These are phyloP conservation scores for Trametes maxima DNA, from an alignment of 768 basidiomycete genomes.

Conservation along the genomic window DNA sequence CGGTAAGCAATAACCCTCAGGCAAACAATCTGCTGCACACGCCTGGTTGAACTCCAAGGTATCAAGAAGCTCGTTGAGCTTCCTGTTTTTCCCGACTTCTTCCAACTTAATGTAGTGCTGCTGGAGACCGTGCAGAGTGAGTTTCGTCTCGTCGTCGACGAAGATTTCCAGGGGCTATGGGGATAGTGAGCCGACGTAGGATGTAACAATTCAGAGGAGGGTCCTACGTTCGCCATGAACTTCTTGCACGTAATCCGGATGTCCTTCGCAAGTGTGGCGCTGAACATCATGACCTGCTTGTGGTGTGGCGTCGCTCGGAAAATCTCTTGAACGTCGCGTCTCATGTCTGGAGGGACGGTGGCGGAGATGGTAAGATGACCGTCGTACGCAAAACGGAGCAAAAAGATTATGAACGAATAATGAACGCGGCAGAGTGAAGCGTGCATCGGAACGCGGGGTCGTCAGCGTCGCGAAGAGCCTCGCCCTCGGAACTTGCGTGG, in stretches of 20 bases:
- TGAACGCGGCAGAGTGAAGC: conserved; percentile 13
- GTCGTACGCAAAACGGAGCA: conserved; percentile 22
- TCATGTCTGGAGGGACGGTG: conserved; percentile 93
- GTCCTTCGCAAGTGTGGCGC: conserved; percentile 96
- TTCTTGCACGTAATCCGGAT: conserved; percentile 98
- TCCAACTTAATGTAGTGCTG: conserved; percentile 99
- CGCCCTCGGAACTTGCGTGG: conserved; percentile 16
- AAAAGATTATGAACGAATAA: conserved; percentile 26
- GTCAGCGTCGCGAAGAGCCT: conserved; percentile 6
- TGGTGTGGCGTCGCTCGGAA: conserved; percentile 98
- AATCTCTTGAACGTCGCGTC: conserved; percentile 99
- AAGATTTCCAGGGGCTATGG: conserved; percentile 96
- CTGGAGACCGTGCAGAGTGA: conserved; percentile 96
- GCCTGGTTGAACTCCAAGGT: conserved; percentile 99
- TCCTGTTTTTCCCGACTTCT: conserved; percentile 94
- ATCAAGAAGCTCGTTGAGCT: conserved; percentile 93
- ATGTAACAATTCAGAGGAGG: background rate
- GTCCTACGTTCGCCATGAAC: conserved; percentile 97
- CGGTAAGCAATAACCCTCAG: background rate
- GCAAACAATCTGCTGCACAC: conserved; percentile 14
- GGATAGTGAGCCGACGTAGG: conserved; percentile 7
- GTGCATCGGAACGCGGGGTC: conserved; percentile 11
- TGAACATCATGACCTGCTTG: conserved; percentile 99
- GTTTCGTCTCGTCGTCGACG: conserved; percentile 98
- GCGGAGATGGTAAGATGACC: conserved; percentile 44